These are phyloP conservation scores for Ogataea angusta DNA, from an alignment of 805 yeast species.

Conservation along the genomic window DNA sequence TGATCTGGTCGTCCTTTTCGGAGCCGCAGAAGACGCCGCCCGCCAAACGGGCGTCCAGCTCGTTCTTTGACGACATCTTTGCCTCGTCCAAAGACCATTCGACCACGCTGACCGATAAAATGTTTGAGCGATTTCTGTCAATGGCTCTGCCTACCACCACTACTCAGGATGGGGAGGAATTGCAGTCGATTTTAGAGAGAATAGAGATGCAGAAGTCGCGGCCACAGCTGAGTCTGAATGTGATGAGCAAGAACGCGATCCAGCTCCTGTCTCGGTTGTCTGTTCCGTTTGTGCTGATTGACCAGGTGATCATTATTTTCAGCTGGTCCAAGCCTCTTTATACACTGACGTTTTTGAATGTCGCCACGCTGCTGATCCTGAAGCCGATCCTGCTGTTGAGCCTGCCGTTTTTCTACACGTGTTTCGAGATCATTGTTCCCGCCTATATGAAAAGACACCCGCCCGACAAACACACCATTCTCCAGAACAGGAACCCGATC, in stretches of 20 bases:
- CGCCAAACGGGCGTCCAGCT: conserved; percentile 8
- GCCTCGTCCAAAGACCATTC: conserved; percentile 13
- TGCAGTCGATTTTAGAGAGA: conserved; percentile 44
- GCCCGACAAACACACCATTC: conserved; percentile 46
- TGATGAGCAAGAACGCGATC: conserved; percentile 67
- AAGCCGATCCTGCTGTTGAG: conserved; percentile 56
- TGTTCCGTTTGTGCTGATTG: conserved; percentile 57
- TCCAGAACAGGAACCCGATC: conserved; percentile 37
- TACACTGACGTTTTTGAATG: conserved; percentile 52
- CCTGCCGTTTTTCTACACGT: conserved; percentile 52
- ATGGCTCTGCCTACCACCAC: conserved; percentile 70
- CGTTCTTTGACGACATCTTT: conserved; percentile 24
- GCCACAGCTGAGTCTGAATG: conserved; percentile 66
- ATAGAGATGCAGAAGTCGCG: conserved; percentile 58
- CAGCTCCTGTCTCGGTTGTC: conserved; percentile 60
- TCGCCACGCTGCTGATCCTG: conserved; percentile 41
- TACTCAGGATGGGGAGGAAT: conserved; percentile 38
- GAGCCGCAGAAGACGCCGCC: conserved; percentile 9
- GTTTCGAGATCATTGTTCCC: conserved; percentile 62
- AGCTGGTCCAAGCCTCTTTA: conserved; percentile 63
- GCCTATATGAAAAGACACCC: conserved; percentile 59
- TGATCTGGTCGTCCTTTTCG: conserved; percentile 18
- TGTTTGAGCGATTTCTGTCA: conserved; percentile 66
- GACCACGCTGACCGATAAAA: conserved; percentile 52
- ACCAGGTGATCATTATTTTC: conserved; percentile 50